A percentile compares a stretch with the other conserved stretches of the same genome.
Evolutionary conservation across 257 asterid genomes (phyloP).

Genomic region (Solanum etuberosum): DNA sequence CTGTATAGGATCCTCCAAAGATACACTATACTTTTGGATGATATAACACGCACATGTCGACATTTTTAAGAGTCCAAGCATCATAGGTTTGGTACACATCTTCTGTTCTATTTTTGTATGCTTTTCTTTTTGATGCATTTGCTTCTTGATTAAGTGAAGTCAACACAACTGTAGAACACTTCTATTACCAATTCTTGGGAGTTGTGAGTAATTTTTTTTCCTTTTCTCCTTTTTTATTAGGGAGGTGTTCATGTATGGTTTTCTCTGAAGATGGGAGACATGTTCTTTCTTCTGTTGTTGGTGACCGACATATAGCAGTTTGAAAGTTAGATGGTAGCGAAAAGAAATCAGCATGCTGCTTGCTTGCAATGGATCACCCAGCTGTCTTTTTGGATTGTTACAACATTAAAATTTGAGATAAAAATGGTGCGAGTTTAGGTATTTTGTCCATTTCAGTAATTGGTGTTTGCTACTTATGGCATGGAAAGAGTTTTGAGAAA

Average conservation of each 20-base stretch:
- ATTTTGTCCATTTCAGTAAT: conserved; percentile 74
- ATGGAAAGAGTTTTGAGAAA: too few relatives aligned
- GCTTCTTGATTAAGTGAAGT: too few relatives aligned
- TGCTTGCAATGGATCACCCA: conserved; percentile 83
- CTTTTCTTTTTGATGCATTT: too few relatives aligned
- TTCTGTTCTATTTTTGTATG: too few relatives aligned
- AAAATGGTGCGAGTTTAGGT: conserved; percentile 40
- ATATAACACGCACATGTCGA: too few relatives aligned
- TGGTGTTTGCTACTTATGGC: too few relatives aligned
- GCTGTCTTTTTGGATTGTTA: conserved; percentile 69
- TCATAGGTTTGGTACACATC: too few relatives aligned
- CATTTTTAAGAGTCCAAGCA: too few relatives aligned
- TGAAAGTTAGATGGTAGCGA: conserved; percentile 72
- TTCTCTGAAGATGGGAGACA: conserved; percentile 74
- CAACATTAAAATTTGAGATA: conserved; percentile 15
- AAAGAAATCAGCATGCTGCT: conserved; percentile 41
- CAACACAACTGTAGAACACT: neutral
- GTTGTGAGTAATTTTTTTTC: neutral
- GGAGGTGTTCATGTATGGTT: conserved; percentile 67
- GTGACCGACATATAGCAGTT: conserved; percentile 66
- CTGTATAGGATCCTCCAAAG: too few relatives aligned
- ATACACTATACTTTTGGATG: too few relatives aligned
- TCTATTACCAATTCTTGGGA: neutral
- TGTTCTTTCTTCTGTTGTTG: conserved; percentile 65
- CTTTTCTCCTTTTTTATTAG: conserved; percentile 17